Evolutionary conservation across 2,329 filamentous ascomycete species (phyloP), one percentile per base, ranked within the genome.

Genomic region (Epichloe festucae): DNA sequence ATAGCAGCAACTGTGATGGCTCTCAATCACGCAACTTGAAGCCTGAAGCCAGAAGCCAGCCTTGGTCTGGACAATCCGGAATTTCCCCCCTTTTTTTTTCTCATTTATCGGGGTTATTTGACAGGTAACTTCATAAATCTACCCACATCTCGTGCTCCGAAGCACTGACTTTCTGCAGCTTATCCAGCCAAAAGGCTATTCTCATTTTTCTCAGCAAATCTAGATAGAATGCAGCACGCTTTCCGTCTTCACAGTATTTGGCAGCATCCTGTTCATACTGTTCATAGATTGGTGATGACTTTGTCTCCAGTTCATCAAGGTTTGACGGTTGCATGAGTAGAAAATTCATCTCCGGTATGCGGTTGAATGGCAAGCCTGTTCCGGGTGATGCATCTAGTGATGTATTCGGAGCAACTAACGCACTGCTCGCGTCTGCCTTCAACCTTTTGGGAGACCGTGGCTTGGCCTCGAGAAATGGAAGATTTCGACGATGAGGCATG

Each of bases 191-290:
- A 52, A 67, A 66, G 3, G 60, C 57, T 40, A 50, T 61, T 15
- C 66, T 59, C 3, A 52, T 52, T 2, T 36, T 44, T 14, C 58
- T 52, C 27, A 70, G 54, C 12, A 53, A 59, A 7, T 64, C 55
- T 21, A 63, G 35, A 40, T 70, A 70, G 52, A 64, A 67, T 11
- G 56, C 54, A 15, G 65, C 65, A 21, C 58, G 60, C 0, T 54
- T 39, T 1, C 36, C 53, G 14, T 55, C 42, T 21, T 68, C 54
- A 7, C 47, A 54, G 0, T 63, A 58, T 7, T 53, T 34, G 0
- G 52, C 45, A 8, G 65, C 31, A 41, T 69, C 66, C n/a, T 55
- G 55, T 41, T 62, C 54, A 44, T 64, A 69, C 48, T 69, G 65
- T 5, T 67, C 60, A 27, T 69, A 58, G 10, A 68, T 39, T 3